phyloP scores from a whole-genome alignment of 2,329 filamentous ascomycete species.

The Fusarium sp. region DNA sequence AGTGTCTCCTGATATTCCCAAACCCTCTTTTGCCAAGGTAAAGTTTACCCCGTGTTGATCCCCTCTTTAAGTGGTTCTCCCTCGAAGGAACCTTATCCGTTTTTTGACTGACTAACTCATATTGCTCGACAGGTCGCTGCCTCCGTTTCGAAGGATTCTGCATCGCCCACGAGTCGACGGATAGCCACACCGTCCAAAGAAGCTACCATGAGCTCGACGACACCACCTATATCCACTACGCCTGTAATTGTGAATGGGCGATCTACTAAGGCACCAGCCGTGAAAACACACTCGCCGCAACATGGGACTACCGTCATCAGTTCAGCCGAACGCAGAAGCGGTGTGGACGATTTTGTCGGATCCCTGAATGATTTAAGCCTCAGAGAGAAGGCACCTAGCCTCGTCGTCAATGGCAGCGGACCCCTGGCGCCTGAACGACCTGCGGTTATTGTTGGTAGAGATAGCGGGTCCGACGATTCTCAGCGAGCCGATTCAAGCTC shows the following conservation, averaged over 20 bases:
- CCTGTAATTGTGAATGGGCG: conserved; percentile 46
- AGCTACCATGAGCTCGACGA: conserved; percentile 33
- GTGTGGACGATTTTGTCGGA: conserved; percentile 43
- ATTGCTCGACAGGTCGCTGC: conserved; percentile 59
- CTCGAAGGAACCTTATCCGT: conserved; percentile 5
- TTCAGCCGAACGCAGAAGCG: conserved; percentile 29
- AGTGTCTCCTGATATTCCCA: conserved; percentile 60
- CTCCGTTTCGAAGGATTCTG: conserved; percentile 50
- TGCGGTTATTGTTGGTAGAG: conserved; percentile 50
- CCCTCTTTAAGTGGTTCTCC: conserved; percentile 18
- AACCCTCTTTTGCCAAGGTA: conserved; percentile 83
- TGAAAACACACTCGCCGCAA: conserved; percentile 36
- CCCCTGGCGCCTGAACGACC: conserved; percentile 53
- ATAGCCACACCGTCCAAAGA: conserved; percentile 44
- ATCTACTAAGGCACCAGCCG: conserved; percentile 31
- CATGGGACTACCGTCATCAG: conserved; percentile 21
- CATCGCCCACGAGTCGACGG: conserved; percentile 47
- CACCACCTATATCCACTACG: conserved; percentile 20
- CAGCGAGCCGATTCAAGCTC: conserved; percentile 71
- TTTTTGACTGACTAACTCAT: conserved; percentile 36
- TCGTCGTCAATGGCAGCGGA: conserved; percentile 64
- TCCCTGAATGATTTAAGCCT: conserved; percentile 49
- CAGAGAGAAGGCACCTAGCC: conserved; percentile 50
- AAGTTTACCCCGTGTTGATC: conserved; percentile 10
- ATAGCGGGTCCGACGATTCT: conserved; percentile 66